Evolutionary conservation across 306 rosid species (phyloP), one percentile per base, ranked within the genome.

Genomic region (Abrus precatorius): DNA sequence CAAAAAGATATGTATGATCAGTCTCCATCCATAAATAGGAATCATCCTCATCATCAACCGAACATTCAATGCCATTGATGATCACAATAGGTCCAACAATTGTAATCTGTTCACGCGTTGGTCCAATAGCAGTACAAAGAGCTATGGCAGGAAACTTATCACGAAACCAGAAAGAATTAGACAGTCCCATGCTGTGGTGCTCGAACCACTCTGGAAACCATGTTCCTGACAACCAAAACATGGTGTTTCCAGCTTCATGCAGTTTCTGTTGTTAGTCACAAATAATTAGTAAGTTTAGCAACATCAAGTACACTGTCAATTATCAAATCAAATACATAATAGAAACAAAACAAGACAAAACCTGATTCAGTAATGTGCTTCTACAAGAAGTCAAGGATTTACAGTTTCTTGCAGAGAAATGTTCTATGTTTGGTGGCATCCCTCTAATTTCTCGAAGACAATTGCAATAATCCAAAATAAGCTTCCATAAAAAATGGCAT

Each of bases 141-240:
- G 40, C n/a, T 3, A 59, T 30, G 41, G 69, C 47, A 34, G 48
- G 69, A 29, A 63, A 63, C 28, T 78, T 55, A 5, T 44, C 2
- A 1, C 52, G 61, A 56, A 78, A 45, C 75, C 76, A 68, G 69
- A 78, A 78, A 28, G 69, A 54, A 53, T 4, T 12, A 5, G 38
- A 41, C 41, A 8, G 3, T n/a, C 38, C 67, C 6, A 1, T 5
- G 30, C 14, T 13, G 2, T 14, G 13, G 11, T 34, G 38, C 2
- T 78, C 20, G 2, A 78, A 54, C 76, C 69, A 78, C 28, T 77
- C 20, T 4, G 45, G 69, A 63, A 63, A 34, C 30, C 0, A 13
- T 13, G 69, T 9, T 63, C 47, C 69, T 34, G 69, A 36, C 4
- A 63, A 63, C 10, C 1, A 0, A 63, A 63, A 63, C 47, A 36